Evolutionary conservation across 352 stramenopile species (phyloP).

Genomic region (Pythium phragmitis): DNA sequence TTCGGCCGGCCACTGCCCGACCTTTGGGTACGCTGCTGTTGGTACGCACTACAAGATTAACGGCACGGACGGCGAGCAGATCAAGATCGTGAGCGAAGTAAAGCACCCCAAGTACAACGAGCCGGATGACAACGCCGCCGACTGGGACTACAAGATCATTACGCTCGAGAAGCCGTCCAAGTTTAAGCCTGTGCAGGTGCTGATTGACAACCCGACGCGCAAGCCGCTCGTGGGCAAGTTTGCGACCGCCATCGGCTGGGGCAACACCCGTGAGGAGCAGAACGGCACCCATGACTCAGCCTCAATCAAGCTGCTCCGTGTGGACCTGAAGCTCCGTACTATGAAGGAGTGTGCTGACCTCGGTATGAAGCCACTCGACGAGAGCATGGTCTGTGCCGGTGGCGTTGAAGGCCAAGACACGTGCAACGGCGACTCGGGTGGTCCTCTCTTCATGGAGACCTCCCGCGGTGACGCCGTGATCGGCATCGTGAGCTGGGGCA

Average conservation of each 20-base stretch:
- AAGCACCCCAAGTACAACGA: constrained; percentile 23
- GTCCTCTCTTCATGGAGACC: neutral
- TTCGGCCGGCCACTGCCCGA: constrained; percentile 26
- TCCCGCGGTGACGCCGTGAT: neutral
- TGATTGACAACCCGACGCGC: constrained; percentile 11
- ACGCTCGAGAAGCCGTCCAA: constrained; percentile 12
- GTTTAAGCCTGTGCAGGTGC: constrained; percentile 5
- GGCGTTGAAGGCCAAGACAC: constrained; percentile 3
- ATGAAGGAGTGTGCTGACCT: constrained; percentile 1
- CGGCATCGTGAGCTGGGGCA: constrained; percentile 5
- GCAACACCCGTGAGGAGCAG: constrained; percentile 14
- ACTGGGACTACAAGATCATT: constrained; percentile 26
- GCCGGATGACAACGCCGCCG: neutral
- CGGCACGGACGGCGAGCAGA: constrained; percentile 23
- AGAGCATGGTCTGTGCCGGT: constrained; percentile 6
- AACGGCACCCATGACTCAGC: constrained; percentile 13
- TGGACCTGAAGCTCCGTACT: neutral
- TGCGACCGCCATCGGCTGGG: constrained; percentile 18
- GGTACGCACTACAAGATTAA: constrained; percentile 26
- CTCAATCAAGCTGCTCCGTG: constrained; percentile 7
- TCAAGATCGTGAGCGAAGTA: constrained; percentile 18
- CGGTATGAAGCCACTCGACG: neutral
- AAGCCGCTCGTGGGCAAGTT: constrained; percentile 11
- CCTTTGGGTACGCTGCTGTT: constrained; percentile 11
- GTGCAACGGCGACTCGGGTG: constrained; percentile 5